Base-by-base conservation (phyloP, 192 early-diverging fungal species). In the Geosiphon pyriformis region DNA sequence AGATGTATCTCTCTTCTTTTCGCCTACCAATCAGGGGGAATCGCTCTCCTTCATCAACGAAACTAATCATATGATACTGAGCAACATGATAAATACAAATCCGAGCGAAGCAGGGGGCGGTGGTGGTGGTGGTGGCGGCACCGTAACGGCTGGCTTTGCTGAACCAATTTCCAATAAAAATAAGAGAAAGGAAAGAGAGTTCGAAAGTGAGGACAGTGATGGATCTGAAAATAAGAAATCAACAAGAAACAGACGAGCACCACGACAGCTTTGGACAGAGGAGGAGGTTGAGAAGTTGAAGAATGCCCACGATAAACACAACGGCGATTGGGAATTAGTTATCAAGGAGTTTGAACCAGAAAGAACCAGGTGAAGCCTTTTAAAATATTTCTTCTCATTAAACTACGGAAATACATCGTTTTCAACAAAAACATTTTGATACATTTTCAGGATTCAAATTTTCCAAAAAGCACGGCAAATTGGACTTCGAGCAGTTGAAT, bases 231-330 rank as follows among this genome's bases (percentile, higher is more conserved):
- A 15, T 15, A 42, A 42, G 15, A 42, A 64, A 64, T 51, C 20
- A 32, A 48, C 30, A 33, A 64, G 52, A 34, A 46, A 64, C 52
- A 64, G 61, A 23, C 31, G 61, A 52, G 61, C 61, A 10, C 61
- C 61, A 64, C 29, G 61, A 64, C 61, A 64, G 49, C 61, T 64
- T 64, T 64, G 61, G 61, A 33, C 61, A 23, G 61, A 64, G 3
- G 61, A 64, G 20, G 61, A 64, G 52, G 61, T 64, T 29, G 61
- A 49, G 52, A 37, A 47, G 20, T 64, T 64, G 49, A 64, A 52
- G 15, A 32, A 27, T 20, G 61, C 61, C 22, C 49, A 64, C 23
- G 61, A 64, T 35, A 64, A 51, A 64, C 30, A 64, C 22, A 64
- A 30, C 15, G 61, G 61, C 3, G 61, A 64, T 64, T 64, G 61